phyloP scores from a whole-genome alignment of 345 rosid species.

The Ricinus communis region DNA sequence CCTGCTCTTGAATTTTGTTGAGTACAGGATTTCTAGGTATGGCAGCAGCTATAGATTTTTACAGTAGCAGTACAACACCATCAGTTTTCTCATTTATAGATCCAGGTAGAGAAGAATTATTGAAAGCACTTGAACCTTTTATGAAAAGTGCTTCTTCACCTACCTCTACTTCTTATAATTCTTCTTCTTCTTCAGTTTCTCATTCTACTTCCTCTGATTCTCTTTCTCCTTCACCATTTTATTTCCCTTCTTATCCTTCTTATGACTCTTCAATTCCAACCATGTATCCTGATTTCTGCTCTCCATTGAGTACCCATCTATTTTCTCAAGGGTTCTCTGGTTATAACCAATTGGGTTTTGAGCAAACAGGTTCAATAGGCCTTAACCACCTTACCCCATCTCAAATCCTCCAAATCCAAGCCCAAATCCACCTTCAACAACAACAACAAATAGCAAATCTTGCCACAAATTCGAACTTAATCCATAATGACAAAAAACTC shows the following conservation, averaged over 20 bases:
- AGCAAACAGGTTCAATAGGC: conserved; percentile 45
- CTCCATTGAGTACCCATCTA: conserved; percentile 26
- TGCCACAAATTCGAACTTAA: conserved; percentile 2
- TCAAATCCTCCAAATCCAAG: conserved; percentile 73
- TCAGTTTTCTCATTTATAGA: conserved; percentile 37
- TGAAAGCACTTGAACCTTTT: conserved; percentile 48
- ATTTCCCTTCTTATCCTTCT: neutral
- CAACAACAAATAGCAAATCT: conserved; percentile 18
- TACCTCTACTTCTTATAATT: neutral
- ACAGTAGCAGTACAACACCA: conserved; percentile 28
- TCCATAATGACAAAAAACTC: conserved; percentile 26
- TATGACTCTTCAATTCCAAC: conserved; percentile 9
- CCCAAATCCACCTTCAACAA: conserved; percentile 49
- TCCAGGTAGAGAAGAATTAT: conserved; percentile 54
- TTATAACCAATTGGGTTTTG: conserved; percentile 28
- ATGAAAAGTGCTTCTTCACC: conserved; percentile 17
- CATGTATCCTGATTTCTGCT: conserved; percentile 26
- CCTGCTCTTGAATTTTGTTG: conserved; percentile 35
- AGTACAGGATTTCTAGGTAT: conserved; percentile 20
- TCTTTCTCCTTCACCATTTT: neutral
- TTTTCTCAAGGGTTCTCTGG: conserved; percentile 26
- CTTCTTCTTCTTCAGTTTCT: neutral
- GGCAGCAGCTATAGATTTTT: conserved; percentile 60
- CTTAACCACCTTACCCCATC: conserved; percentile 59
- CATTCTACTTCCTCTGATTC: neutral